phyloP scores from a whole-genome alignment of 2,329 filamentous ascomycete genomes.

The Scedosporium minutisporum region DNA sequence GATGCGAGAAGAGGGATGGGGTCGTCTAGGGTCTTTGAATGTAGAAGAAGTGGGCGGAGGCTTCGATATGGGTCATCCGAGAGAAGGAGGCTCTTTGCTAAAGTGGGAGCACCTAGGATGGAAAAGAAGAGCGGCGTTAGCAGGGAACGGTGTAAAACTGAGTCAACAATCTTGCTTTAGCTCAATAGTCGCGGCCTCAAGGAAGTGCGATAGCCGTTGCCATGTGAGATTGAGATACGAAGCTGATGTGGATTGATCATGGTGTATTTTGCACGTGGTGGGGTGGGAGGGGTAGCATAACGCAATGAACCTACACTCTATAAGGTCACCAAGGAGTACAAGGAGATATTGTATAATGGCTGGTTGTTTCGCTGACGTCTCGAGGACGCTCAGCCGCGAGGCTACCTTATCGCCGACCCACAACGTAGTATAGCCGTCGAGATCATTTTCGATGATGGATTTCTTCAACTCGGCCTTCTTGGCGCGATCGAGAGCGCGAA shows the following conservation, averaged over 20 bases:
- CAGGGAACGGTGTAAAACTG: no score
- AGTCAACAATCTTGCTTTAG: neutral
- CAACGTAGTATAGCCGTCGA: slow-evolving; percentile 69
- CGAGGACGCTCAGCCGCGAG: slow-evolving; percentile 63
- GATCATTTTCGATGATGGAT: slow-evolving; percentile 69
- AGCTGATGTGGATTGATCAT: neutral
- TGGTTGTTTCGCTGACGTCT: slow-evolving; percentile 73
- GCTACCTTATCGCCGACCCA: slow-evolving; percentile 58
- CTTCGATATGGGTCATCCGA: slow-evolving; percentile 72
- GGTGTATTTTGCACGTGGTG: no score
- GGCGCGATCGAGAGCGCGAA: slow-evolving; percentile 93
- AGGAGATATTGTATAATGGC: slow-evolving; percentile 95
- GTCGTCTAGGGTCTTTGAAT: slow-evolving; percentile 65
- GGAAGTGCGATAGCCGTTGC: no score
- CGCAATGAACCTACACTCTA: neutral
- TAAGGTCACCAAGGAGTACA: slow-evolving; percentile 67
- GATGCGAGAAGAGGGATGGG: slow-evolving; percentile 84
- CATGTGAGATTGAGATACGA: no score
- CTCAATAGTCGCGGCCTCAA: no score
- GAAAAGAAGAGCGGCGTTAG: neutral
- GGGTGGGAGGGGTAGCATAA: neutral
- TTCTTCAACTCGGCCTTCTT: slow-evolving; percentile 76
- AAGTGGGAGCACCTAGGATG: neutral
- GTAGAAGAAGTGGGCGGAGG: slow-evolving; percentile 73
- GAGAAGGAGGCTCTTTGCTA: slow-evolving; percentile 51